These are phyloP conservation scores for Diplocarpon rosae DNA, from an alignment of 2,329 filamentous ascomycete genomes.

Conservation along the genomic window DNA sequence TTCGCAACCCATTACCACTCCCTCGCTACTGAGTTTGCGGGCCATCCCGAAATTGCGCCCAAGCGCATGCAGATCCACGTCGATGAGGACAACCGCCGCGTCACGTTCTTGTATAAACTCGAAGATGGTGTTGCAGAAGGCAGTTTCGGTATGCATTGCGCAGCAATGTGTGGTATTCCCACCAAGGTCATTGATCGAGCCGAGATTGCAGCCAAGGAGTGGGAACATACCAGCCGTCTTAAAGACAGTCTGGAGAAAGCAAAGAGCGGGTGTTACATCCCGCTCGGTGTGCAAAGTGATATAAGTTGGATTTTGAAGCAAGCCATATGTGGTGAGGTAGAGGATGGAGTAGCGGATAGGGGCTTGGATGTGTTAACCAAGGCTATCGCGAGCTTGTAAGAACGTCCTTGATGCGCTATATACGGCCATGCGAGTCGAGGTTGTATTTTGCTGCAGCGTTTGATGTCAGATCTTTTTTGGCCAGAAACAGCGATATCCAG, in stretches of 20 bases:
- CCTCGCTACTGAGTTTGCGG: slow-evolving; percentile 78
- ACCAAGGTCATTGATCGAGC: slow-evolving; percentile 72
- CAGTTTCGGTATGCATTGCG: slow-evolving; percentile 98
- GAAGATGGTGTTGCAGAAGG: slow-evolving; percentile 91
- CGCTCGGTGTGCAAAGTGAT: slow-evolving; percentile 79
- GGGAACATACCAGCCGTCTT: slow-evolving; percentile 88
- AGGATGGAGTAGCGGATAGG: slow-evolving; percentile 35
- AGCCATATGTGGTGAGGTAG: slow-evolving; percentile 22
- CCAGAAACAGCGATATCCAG: no score
- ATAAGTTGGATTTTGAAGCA: slow-evolving; percentile 65
- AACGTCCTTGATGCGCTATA: background rate
- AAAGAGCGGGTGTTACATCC: slow-evolving; percentile 69
- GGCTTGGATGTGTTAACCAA: slow-evolving; percentile 48
- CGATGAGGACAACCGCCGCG: slow-evolving; percentile 68
- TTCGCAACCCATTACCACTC: slow-evolving; percentile 98
- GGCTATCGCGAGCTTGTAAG: slow-evolving; percentile 47
- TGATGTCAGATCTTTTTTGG: no score
- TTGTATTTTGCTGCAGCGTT: no score
- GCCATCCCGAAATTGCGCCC: slow-evolving; percentile 76
- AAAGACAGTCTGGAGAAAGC: slow-evolving; percentile 80
- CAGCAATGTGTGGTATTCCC: slow-evolving; percentile 93
- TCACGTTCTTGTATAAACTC: slow-evolving; percentile 94
- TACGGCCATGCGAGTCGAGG: background rate
- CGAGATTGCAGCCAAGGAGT: slow-evolving; percentile 78
- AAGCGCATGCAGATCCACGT: slow-evolving; percentile 93